phyloP scores from a whole-genome alignment of 2,329 filamentous ascomycete genomes.

The Penicillium aurantiogriseum region DNA sequence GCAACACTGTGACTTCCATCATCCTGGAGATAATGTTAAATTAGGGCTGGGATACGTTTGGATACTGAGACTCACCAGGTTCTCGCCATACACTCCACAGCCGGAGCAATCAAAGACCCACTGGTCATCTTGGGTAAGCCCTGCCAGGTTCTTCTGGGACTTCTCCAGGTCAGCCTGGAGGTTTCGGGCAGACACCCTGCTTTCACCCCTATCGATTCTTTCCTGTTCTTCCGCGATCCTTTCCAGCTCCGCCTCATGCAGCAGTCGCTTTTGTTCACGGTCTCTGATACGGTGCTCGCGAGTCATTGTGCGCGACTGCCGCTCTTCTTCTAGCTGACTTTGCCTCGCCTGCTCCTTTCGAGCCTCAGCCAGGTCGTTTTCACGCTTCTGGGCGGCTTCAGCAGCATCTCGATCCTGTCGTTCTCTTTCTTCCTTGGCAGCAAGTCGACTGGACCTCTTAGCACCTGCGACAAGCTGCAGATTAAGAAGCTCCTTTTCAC shows the following conservation, averaged over 20 bases:
- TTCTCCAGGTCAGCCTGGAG: constrained; percentile 80
- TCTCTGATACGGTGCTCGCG: constrained; percentile 83
- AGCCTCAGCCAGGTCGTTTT: constrained; percentile 63
- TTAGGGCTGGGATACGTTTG: constrained; percentile 1
- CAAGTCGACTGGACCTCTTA: constrained; percentile 88
- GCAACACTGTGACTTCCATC: constrained; percentile 92
- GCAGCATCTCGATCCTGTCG: constrained; percentile 68
- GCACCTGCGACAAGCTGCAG: constrained; percentile 87
- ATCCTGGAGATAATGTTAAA: constrained; percentile 53
- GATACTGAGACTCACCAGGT: constrained; percentile 52
- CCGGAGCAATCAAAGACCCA: constrained; percentile 93
- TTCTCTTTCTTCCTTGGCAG: constrained; percentile 75
- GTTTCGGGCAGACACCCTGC: constrained; percentile 72
- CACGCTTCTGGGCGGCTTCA: constrained; percentile 67
- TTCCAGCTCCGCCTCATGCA: constrained; percentile 79
- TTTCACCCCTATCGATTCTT: constrained; percentile 54
- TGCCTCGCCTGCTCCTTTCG: constrained; percentile 58
- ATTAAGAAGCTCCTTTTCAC: constrained; percentile 76
- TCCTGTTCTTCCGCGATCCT: constrained; percentile 75
- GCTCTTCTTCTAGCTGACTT: constrained; percentile 68
- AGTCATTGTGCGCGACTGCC: constrained; percentile 76
- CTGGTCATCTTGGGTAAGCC: constrained; percentile 72
- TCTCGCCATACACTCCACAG: constrained; percentile 85
- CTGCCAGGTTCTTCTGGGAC: constrained; percentile 71
- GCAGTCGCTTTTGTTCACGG: constrained; percentile 76